Percentiles rank a stretch among this genome's conserved stretches.
Evolutionary conservation across 176 grass and related monocot genomes (phyloP).

Genomic region (Oryza glumipatula): DNA sequence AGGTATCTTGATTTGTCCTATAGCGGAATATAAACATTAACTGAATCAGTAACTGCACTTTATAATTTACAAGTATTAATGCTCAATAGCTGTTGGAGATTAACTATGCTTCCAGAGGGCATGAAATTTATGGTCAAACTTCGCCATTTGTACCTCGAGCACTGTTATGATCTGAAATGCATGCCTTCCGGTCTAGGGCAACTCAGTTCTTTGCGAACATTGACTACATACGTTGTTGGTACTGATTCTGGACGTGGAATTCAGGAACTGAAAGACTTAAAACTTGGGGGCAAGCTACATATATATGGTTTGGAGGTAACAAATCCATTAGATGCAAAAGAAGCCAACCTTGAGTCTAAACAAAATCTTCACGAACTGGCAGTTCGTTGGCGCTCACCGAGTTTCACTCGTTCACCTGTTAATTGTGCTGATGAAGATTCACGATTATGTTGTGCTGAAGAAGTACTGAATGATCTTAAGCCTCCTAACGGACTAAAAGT

Average conservation of each 20-base stretch:
- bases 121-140: constrained; percentile 20
- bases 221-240: background rate
- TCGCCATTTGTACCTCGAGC: background rate
- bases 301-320: background rate
- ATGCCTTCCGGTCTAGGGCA: background rate
- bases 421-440: background rate
- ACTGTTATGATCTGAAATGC: too few species aligned
- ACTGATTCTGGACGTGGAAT: background rate
- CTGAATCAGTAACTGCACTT: too few species aligned
- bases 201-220: background rate
- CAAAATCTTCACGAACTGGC: background rate
- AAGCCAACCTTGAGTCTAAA: constrained; percentile 1
- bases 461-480: background rate
- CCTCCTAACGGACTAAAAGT: background rate
- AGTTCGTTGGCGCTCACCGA: background rate
- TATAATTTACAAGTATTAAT: constrained; percentile 2
- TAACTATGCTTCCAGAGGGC: background rate
- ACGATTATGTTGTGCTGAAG: background rate
- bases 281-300: background rate
- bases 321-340: background rate
- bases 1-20: background rate
- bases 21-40: too few species aligned
- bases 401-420: background rate
- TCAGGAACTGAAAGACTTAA: background rate
- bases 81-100: fast-evolving